Evolutionary conservation across 2,329 filamentous ascomycete genomes (phyloP).

Genomic region (Ophiocordyceps polyrhachis-furcata): DNA sequence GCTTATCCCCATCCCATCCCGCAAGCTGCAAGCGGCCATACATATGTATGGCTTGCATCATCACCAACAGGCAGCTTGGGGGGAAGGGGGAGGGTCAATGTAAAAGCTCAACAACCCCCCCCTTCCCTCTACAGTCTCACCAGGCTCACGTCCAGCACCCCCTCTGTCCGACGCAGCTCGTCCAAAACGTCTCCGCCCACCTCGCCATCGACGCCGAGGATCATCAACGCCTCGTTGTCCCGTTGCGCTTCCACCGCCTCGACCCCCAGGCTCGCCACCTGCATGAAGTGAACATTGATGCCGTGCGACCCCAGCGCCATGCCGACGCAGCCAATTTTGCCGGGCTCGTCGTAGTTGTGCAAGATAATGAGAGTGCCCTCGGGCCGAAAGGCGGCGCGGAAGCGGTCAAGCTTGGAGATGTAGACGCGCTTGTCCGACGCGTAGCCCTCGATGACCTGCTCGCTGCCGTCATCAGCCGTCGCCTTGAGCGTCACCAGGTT

Average conservation of each 20-base stretch:
- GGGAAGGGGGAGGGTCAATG: no score
- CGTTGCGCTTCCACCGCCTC: conserved; percentile 7
- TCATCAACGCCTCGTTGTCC: conserved; percentile 59
- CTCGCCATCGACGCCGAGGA: conserved; percentile 50
- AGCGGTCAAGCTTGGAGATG: conserved; percentile 56
- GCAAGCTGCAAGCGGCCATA: neutral
- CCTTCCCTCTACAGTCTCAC: conserved; percentile 11
- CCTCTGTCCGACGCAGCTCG: conserved; percentile 28
- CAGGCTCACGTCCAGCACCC: conserved; percentile 36
- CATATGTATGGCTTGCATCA: neutral
- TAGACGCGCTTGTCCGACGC: conserved; percentile 43
- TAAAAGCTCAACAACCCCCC: neutral
- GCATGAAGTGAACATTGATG: conserved; percentile 70
- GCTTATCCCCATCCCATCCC: no score
- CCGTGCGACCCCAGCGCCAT: conserved; percentile 47
- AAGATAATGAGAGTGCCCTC: conserved; percentile 59
- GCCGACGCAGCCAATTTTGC: conserved; percentile 68
- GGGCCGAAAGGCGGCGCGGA: conserved; percentile 54
- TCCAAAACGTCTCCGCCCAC: conserved; percentile 37
- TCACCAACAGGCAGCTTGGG: no score
- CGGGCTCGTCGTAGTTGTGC: conserved; percentile 64
- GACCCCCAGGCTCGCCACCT: conserved; percentile 36
- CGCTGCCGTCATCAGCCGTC: conserved; percentile 13
- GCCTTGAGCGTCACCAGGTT: conserved; percentile 54
- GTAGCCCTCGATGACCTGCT: conserved; percentile 44